Conservation (phyloP, 441 rosid genomes). For the Pelargonium australe region DNA sequence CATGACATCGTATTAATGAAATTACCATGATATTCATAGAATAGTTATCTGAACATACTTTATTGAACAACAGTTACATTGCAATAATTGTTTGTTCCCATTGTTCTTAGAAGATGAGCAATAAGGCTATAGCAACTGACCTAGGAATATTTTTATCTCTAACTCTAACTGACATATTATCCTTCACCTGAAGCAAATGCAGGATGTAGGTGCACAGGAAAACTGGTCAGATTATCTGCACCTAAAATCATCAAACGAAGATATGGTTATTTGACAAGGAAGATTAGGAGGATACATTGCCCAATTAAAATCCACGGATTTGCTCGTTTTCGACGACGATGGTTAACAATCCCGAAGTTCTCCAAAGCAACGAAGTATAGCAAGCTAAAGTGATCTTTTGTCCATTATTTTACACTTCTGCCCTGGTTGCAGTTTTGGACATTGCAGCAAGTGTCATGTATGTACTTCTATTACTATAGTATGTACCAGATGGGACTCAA, state of each 20-base stretch:
- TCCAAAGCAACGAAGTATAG: constrained; percentile 41
- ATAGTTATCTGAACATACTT: background rate
- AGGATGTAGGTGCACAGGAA: constrained; percentile 34
- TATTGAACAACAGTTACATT: background rate
- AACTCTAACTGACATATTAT: background rate
- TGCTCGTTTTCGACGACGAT: constrained; percentile 46
- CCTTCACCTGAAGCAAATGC: constrained; percentile 21
- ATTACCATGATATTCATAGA: background rate
- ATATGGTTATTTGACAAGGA: constrained; percentile 39
- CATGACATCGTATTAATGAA: constrained; percentile 2
- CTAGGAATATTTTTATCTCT: background rate
- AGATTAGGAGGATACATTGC: constrained; percentile 48
- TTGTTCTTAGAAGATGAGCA: background rate
- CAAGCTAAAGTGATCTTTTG: constrained; percentile 36
- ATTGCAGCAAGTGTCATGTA: background rate
- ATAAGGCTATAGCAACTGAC: background rate
- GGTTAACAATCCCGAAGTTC: constrained; percentile 47
- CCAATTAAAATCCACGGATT: constrained; percentile 61
- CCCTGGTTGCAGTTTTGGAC: background rate
- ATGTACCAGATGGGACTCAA: background rate
- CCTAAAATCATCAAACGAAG: constrained; percentile 36
- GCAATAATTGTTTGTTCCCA: background rate
- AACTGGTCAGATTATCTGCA: constrained; percentile 37
- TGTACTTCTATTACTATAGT: constrained; percentile 5
- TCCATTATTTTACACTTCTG: background rate